Percentiles rank a stretch among this genome's conserved stretches.
phyloP scores from a whole-genome alignment of 2,329 filamentous ascomycete species.

The Xylariaceae sp. region DNA sequence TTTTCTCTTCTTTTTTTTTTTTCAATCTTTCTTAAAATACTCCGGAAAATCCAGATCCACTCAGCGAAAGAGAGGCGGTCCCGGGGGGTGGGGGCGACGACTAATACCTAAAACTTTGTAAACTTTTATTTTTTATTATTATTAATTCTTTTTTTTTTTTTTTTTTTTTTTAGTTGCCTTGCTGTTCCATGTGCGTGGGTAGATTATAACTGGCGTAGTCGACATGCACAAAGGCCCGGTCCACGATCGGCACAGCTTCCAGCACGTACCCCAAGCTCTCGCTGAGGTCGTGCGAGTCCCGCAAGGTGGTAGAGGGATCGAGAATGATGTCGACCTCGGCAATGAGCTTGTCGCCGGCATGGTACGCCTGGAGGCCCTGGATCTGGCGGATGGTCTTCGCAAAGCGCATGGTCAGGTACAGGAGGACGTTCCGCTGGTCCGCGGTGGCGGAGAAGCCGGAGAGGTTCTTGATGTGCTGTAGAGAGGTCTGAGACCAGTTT shows the following conservation, averaged over 20 bases:
- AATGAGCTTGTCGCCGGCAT: conserved; percentile 78
- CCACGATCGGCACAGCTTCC: conserved; percentile 75
- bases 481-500: conserved; percentile 70
- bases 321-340: conserved; percentile 81
- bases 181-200: conserved; percentile 52
- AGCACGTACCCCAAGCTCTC: conserved; percentile 68
- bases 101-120: too few species aligned
- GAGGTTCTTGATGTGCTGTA: conserved; percentile 73
- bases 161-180: conserved; percentile 12
- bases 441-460: conserved; percentile 73
- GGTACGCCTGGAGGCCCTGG: conserved; percentile 78
- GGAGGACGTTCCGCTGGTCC: conserved; percentile 74
- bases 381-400: conserved; percentile 82
- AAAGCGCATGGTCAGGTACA: conserved; percentile 92
- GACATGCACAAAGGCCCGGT: conserved; percentile 64
- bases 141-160: too few species aligned
- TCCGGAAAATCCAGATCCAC: too few species aligned
- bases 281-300: conserved; percentile 74
- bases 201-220: conserved; percentile 59
- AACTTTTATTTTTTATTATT: too few species aligned
- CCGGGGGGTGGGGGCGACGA: too few species aligned
- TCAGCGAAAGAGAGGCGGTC: too few species aligned
- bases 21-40: too few species aligned
- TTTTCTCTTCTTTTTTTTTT: too few species aligned
- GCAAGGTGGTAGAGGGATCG: conserved; percentile 66